Base-by-base conservation (phyloP, 106 monocot genomes). In the Dendrobium catenatum region DNA sequence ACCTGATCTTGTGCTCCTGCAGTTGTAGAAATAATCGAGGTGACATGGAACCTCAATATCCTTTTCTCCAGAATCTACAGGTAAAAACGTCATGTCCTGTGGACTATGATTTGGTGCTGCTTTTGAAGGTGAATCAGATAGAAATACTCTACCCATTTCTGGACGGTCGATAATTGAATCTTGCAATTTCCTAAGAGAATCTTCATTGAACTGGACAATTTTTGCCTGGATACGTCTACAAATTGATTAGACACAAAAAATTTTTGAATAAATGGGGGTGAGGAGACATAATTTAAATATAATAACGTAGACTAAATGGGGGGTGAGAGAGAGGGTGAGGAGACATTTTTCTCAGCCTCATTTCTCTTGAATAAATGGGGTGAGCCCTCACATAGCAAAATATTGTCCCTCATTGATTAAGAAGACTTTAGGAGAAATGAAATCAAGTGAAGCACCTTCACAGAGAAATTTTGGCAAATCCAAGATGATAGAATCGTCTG, bases 41-140 rank as follows among this genome's bases (percentile, higher is more conserved):
- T 73, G 94, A 92, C 90, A 96, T 96, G 20, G 90, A 58, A 92
- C 86, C 80, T 89, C 90, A 6, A 84, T 80, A 79, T 96, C 92
- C 37, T 86, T 89, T 76, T 41, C 83, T 42, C 74, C 86, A 83
- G 75, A 85, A 19, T 55, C 48, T 44, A 81, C 80, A 29, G 84
- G 75, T 5, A 82, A 75, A 5, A 81, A 19, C n/a, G 88, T 85
- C 49, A 81, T 75, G 17, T 78, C 86, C 46, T 76, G 42, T 80
- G 72, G 9, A 55, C 1, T 70, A 78, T 64, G 77, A 19, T 82
- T 84, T 79, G 79, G 75, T 43, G 19, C 66, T 75, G 86, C 82
- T 72, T 54, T 79, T 29, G 80, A 82, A 68, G 41, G 70, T 56
- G 73, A 37, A 44, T 85, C 74, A 17, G 85, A 51, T 76, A 86